Conservation (phyloP, 2,329 filamentous ascomycete species). For the Ophiostoma pallidulum region DNA sequence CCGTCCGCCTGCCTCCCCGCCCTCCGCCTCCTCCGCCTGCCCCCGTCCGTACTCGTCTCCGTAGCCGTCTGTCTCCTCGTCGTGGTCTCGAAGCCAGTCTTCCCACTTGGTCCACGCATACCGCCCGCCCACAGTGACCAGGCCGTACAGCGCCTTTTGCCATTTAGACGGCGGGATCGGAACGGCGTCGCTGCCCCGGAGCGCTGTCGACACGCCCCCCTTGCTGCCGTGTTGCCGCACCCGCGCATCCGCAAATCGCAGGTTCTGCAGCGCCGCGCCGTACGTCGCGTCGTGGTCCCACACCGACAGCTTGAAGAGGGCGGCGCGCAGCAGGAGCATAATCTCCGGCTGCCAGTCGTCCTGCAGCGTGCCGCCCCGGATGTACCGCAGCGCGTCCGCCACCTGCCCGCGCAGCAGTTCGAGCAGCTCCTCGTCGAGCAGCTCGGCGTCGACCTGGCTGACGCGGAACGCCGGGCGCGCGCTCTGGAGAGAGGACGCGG, state of each 20-base stretch:
- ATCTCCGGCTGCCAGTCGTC: constrained; percentile 89
- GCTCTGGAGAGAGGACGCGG: constrained; percentile 63
- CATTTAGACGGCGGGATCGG: constrained; percentile 61
- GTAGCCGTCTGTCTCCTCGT: constrained; percentile 36
- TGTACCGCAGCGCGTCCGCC: constrained; percentile 78
- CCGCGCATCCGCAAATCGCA: constrained; percentile 81
- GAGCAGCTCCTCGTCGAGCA: constrained; percentile 87
- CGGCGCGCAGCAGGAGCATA: constrained; percentile 60
- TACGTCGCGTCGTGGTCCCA: constrained; percentile 97
- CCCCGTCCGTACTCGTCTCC: neutral
- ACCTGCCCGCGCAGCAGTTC: constrained; percentile 79
- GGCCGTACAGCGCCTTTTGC: constrained; percentile 78
- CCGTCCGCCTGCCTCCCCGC: neutral
- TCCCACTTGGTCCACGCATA: constrained; percentile 94
- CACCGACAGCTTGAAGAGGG: constrained; percentile 88
- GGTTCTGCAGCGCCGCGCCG: constrained; percentile 82
- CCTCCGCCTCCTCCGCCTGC: neutral
- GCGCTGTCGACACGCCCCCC: neutral
- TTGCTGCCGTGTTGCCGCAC: constrained; percentile 16
- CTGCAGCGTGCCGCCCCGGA: constrained; percentile 61
- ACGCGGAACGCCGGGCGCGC: constrained; percentile 83
- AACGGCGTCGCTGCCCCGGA: constrained; percentile 40
- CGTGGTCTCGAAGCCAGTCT: constrained; percentile 66
- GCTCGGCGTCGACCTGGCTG: constrained; percentile 89
- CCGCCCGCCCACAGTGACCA: constrained; percentile 75